Percentiles rank a stretch among this genome's conserved stretches.
phyloP scores from a whole-genome alignment of 1,139 yeast genomes.

The Pichia sp. region DNA sequence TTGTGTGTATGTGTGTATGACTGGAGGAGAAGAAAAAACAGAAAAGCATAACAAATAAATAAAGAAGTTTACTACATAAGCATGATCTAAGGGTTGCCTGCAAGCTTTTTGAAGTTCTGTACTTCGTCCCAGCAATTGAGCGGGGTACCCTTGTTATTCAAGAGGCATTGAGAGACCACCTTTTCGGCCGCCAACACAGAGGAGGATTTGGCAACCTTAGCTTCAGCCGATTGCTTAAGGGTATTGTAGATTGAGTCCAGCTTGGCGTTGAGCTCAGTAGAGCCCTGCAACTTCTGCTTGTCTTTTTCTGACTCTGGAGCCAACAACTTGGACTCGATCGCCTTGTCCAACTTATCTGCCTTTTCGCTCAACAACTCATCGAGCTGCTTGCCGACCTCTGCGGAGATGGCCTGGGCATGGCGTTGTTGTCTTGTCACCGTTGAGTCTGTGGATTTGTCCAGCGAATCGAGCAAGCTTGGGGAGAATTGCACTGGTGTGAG shows the following conservation, averaged over 20 bases:
- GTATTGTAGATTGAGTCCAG: constrained; percentile 37
- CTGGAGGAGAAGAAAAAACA: background rate
- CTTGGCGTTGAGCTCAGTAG: constrained; percentile 38
- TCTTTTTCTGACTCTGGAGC: background rate
- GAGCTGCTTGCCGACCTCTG: constrained; percentile 65
- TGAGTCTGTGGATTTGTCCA: constrained; percentile 66
- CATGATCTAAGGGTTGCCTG: constrained; percentile 25
- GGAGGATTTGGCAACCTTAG: constrained; percentile 29
- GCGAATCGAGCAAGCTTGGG: constrained; percentile 61
- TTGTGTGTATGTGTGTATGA: background rate
- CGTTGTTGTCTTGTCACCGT: constrained; percentile 80
- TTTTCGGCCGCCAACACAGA: constrained; percentile 46
- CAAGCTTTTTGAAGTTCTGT: constrained; percentile 58
- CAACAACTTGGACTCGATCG: constrained; percentile 36
- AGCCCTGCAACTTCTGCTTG: constrained; percentile 30
- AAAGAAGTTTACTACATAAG: background rate
- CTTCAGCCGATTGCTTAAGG: constrained; percentile 27
- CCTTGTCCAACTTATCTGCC: constrained; percentile 45
- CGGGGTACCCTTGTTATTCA: constrained; percentile 64
- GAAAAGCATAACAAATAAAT: background rate
- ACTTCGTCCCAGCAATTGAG: constrained; percentile 89
- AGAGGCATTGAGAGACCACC: constrained; percentile 60
- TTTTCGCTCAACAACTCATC: constrained; percentile 57
- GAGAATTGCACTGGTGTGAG: constrained; percentile 69
- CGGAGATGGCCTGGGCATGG: constrained; percentile 73